Percentiles rank a stretch among this genome's conserved stretches.
Evolutionary conservation across 2,329 filamentous ascomycete species (phyloP).

Genomic region (Pleurostoma richardsiae): DNA sequence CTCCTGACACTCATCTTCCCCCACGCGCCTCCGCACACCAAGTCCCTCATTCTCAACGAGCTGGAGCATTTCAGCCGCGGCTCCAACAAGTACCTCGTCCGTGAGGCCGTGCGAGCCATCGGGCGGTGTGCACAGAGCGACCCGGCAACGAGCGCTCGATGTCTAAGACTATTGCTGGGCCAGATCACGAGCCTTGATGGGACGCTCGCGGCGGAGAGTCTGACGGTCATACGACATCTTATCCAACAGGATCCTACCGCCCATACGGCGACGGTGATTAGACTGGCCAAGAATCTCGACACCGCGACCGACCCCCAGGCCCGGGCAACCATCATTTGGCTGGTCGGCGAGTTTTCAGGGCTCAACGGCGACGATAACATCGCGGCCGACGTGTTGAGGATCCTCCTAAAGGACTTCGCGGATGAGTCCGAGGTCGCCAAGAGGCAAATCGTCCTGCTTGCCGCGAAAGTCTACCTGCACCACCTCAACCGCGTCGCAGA

Average conservation of each 20-base stretch:
- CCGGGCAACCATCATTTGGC: constrained; percentile 92
- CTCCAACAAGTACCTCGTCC: constrained; percentile 69
- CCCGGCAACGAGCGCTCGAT: constrained; percentile 65
- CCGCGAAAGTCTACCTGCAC: constrained; percentile 94
- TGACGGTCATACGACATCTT: constrained; percentile 91
- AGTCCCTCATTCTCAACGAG: constrained; percentile 85
- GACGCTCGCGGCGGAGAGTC: constrained; percentile 81
- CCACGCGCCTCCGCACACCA: constrained; percentile 67
- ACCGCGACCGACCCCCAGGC: constrained; percentile 82
- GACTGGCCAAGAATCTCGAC: constrained; percentile 86
- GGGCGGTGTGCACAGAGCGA: constrained; percentile 87
- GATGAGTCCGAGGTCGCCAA: constrained; percentile 83
- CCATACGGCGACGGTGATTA: constrained; percentile 80
- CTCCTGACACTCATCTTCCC: constrained; percentile 88
- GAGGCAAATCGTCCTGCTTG: constrained; percentile 84
- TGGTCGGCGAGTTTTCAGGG: constrained; percentile 90
- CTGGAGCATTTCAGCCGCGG: constrained; percentile 86
- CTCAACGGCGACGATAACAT: constrained; percentile 79
- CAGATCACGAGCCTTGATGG: constrained; percentile 88
- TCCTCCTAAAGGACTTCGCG: constrained; percentile 78
- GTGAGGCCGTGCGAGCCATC: constrained; percentile 87
- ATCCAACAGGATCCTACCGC: constrained; percentile 84
- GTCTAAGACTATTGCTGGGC: constrained; percentile 74
- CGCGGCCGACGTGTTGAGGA: constrained; percentile 84
- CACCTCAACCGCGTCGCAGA: constrained; percentile 57